Base-by-base conservation (phyloP, 257 asterid genomes). In the Cordia subcordata region DNA sequence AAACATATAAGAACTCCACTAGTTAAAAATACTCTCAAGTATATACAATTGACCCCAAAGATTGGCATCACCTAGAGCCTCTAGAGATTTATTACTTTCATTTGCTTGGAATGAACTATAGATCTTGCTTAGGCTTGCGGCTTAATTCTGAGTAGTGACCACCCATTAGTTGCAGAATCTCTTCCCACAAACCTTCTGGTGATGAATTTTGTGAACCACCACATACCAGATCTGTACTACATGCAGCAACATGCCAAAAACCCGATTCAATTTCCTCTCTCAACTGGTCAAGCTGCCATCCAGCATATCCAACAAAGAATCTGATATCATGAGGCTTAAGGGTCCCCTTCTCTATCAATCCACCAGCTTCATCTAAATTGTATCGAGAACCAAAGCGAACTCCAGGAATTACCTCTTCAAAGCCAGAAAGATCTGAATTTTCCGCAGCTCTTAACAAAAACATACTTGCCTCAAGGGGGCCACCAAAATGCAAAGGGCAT, bases 401-500 rank as follows among this genome's bases (percentile, higher is more conserved):
- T 5, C 96, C 97, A 0, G 87, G 87, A 59, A 83, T 72, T 44
- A 89, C 94, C 75, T 81, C 91, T 65, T 84, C 94, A 17, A 88
- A 84, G 32, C 94, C 82, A 21, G 76, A 69, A 55, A 71, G 72
- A 27, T 71, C 67, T 11, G 76, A 60, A 54, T 68, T 63, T n/a
- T 80, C 95, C n/a, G 54, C 79, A 49, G 77, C 68, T 74, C 86
- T 76, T 66, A 88, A 58, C 73, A 92, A 53, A 57, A 86, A 86
- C 88, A 86, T 88, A 65, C 94, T 88, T 8, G 96, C 96, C 39
- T 84, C 96, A 21, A 92, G 99, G 68, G 99, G 99, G 2, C 99
- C 99, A 17, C 97, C 99, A 58, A 82, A 88, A 72, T 92, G 84
- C 84, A 92, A 67, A 68, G 88, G 72, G 57, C 94, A 92, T 39